These are phyloP conservation scores for Brettanomyces anomalus DNA, from an alignment of 805 yeast species.

Conservation along the genomic window DNA sequence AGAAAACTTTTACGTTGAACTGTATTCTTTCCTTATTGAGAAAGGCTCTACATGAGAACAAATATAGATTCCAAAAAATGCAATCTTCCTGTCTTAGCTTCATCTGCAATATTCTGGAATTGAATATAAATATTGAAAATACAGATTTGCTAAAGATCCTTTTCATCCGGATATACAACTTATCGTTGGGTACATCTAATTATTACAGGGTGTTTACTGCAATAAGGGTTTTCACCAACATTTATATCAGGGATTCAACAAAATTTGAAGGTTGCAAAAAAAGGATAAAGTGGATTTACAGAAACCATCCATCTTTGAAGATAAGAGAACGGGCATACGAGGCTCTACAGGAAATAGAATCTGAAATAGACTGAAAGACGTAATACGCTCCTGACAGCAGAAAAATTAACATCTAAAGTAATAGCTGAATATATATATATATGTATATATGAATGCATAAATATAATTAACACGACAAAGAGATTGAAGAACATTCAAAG, in stretches of 20 bases:
- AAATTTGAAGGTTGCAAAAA: slow-evolving; percentile 11
- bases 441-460: neutral
- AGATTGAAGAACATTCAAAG: no score
- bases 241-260: slow-evolving; percentile 17
- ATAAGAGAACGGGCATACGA: slow-evolving; percentile 13
- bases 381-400: neutral
- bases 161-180: slow-evolving; percentile 42
- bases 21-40: slow-evolving; percentile 23
- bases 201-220: slow-evolving; percentile 29
- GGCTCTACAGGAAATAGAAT: slow-evolving; percentile 14
- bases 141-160: slow-evolving; percentile 26
- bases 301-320: slow-evolving; percentile 17
- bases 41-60: no score
- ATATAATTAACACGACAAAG: no score
- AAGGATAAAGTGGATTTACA: slow-evolving; percentile 16
- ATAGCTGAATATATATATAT: neutral
- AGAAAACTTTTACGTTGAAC: slow-evolving; percentile 11
- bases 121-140: slow-evolving; percentile 25
- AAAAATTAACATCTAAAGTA: no score
- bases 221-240: slow-evolving; percentile 34
- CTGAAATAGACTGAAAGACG: slow-evolving; percentile 1
- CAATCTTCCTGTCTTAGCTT: slow-evolving; percentile 19
- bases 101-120: slow-evolving; percentile 32
- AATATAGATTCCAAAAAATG: slow-evolving; percentile 13
- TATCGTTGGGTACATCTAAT: slow-evolving; percentile 42